Evolutionary conservation across 1,284 basidiomycete genomes (phyloP).

Genomic region (Trichosporon inkin): DNA sequence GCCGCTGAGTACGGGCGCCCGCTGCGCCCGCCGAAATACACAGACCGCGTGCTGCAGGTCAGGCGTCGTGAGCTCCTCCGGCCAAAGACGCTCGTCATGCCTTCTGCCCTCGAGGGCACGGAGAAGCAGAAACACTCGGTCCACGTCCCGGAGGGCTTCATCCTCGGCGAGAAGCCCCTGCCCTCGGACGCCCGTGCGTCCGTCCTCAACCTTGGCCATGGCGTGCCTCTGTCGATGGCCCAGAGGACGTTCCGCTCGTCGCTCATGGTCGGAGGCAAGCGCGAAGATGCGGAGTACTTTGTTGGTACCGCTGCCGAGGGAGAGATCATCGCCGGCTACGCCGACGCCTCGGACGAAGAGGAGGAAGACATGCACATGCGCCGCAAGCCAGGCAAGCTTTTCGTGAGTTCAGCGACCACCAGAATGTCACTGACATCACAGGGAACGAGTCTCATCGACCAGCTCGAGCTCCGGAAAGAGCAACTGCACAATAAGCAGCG

Average conservation of each 20-base stretch:
- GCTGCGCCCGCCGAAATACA: conserved; percentile 34
- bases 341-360: conserved; percentile 25
- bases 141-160: conserved; percentile 40
- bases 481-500: conserved; percentile 41
- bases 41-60: conserved; percentile 18
- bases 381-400: conserved; percentile 39
- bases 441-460: conserved; percentile 48
- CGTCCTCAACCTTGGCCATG: conserved; percentile 30
- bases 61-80: conserved; percentile 34
- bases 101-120: conserved; percentile 29
- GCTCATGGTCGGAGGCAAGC: conserved; percentile 34
- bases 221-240: conserved; percentile 33
- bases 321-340: conserved; percentile 9
- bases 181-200: conserved; percentile 39
- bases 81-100: conserved; percentile 48
- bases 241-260: conserved; percentile 43
- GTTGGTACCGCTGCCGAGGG: conserved; percentile 24
- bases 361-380: conserved; percentile 23
- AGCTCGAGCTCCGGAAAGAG: conserved; percentile 45
- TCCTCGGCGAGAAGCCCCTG: conserved; percentile 44
- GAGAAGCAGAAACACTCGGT: conserved; percentile 16
- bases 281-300: conserved; percentile 28
- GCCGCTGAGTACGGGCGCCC: conserved; percentile 38
- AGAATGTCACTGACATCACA: conserved; percentile 22
- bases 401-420: conserved; percentile 34